Conservation (phyloP, 2,329 filamentous ascomycete species). For the Beauveria sp. region DNA sequence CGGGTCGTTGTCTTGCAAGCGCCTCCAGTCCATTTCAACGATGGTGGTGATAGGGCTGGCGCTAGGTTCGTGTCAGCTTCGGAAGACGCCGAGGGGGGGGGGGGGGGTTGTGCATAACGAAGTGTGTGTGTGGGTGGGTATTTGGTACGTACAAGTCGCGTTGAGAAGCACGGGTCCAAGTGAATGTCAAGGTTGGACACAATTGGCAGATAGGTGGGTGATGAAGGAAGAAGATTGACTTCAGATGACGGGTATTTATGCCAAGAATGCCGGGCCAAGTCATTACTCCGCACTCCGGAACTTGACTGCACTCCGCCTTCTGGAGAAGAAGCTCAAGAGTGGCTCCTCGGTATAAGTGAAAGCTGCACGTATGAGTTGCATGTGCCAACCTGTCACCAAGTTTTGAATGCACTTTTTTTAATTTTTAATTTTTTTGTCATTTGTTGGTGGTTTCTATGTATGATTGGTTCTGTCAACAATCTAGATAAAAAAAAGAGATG, state of each 20-base stretch:
- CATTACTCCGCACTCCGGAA: neutral
- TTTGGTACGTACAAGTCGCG: neutral
- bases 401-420: neutral
- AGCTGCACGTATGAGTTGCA: neutral
- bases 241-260: neutral
- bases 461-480: neutral
- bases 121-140: neutral
- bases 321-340: neutral
- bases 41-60: neutral
- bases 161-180: neutral
- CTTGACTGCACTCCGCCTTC: neutral
- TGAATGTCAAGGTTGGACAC: neutral
- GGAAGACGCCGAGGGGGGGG: neutral
- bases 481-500: neutral
- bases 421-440: neutral
- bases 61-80: neutral
- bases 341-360: neutral
- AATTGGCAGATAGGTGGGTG: neutral
- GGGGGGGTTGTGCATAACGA: neutral
- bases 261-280: neutral
- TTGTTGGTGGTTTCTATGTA: constrained; percentile 3
- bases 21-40: neutral
- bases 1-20: neutral
- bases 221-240: neutral
- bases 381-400: neutral